Evolutionary conservation across 2,329 filamentous ascomycete species (phyloP), one percentile per base, ranked within the genome.

Genomic region (Gliomastix tumulicola): DNA sequence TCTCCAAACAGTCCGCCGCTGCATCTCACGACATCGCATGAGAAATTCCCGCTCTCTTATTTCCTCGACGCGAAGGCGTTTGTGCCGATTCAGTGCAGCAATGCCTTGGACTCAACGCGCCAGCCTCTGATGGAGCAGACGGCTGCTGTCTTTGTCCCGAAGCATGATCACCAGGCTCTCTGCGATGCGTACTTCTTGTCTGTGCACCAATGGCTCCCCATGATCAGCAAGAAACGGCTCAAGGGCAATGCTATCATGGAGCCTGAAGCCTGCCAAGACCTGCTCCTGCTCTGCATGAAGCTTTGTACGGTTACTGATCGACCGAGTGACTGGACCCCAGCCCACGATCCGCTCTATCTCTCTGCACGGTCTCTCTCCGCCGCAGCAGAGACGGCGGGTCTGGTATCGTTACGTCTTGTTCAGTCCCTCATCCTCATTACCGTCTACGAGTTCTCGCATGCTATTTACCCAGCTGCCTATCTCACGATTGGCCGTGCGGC

Each of bases 241-340:
- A 19, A 41, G n/a, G n/a, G 36, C 21, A 31, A 41, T 4, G 16
- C 40, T 13, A 22, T 22, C 5, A 16, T 21, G 3, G n/a, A 20
- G 7, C 19, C 32, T 22, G 9, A 22, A 9, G 37, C 15, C 21
- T 39, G 38, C 12, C 28, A 37, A 12, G 34, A 31, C 16, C 41
- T 49, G 5, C 39, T 49, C 13, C 17, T 45, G 5, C 36, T 49
- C 5, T 44, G 41, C 33, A 48, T 49, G 41, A 44, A 42, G 34
- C 43, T 49, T 23, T 25, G 33, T 19, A n/a, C 11, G 6, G 25
- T 16, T n/a, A n/a, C n/a, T n/a, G n/a, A n/a, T n/a, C n/a, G n/a
- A n/a, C 13, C n/a, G 1, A n/a, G 25, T 9, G 25, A 16, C n/a
- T 13, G 33, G 21, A 15, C 17, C 4, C 39, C 7, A 21, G 19